Evolutionary conservation across 805 yeast species (phyloP).

Genomic region (Candida succiphila): DNA sequence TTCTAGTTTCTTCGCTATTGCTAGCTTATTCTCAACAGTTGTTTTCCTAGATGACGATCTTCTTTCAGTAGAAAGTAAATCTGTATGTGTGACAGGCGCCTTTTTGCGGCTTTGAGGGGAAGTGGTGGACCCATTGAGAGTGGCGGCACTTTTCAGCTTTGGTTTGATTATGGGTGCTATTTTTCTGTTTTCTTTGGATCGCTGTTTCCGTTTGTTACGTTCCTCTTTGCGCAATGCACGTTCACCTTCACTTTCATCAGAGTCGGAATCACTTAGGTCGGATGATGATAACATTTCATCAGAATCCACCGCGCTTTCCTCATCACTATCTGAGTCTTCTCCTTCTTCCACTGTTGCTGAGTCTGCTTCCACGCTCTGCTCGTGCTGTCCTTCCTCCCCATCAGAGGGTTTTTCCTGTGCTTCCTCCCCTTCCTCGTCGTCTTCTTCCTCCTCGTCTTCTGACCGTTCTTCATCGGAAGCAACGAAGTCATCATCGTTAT

Average conservation of each 20-base stretch:
- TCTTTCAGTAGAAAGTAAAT: constrained; percentile 34
- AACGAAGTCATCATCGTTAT: constrained; percentile 40
- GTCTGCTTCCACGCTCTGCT: constrained; percentile 13
- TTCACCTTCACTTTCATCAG: constrained; percentile 48
- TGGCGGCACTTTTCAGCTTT: constrained; percentile 14
- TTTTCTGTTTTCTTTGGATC: constrained; percentile 44
- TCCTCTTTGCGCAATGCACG: constrained; percentile 25
- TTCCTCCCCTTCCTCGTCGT: constrained; percentile 18
- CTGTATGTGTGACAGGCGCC: constrained; percentile 5
- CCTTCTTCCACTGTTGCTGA: constrained; percentile 19
- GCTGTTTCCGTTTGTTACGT: constrained; percentile 20
- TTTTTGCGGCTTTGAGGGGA: constrained; percentile 21
- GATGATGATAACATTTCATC: constrained; percentile 51
- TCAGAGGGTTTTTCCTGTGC: constrained; percentile 15
- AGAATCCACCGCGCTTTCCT: constrained; percentile 17
- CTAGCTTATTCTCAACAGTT: constrained; percentile 68
- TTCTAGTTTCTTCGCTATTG: constrained; percentile 62
- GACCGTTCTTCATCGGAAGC: constrained; percentile 18
- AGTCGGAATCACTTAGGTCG: constrained; percentile 36
- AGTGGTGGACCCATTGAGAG: constrained; percentile 11
- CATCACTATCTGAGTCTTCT: constrained; percentile 20
- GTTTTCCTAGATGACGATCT: constrained; percentile 71
- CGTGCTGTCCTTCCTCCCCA: constrained; percentile 7
- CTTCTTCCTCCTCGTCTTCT: constrained; percentile 21
- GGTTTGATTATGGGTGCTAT: constrained; percentile 14